Evolutionary conservation across 495 filamentous ascomycete species (phyloP), one percentile per base, ranked within the genome.

Genomic region (Talaromyces thailandensis): DNA sequence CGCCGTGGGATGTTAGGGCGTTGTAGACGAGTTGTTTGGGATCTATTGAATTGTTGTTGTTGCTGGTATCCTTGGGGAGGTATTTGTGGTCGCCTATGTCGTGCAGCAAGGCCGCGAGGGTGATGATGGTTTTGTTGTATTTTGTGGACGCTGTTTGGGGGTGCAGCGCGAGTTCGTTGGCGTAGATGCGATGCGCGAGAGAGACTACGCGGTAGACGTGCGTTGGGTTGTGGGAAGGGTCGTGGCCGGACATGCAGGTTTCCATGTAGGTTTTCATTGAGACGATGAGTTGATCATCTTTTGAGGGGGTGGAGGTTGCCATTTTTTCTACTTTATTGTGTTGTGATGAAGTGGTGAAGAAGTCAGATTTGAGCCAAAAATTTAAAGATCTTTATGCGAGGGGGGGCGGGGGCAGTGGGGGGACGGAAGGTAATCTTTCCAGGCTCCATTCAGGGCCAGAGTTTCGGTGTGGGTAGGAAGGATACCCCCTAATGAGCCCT

Each of bases 81-180:
- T 96, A 96, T 72, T 96, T 97, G 69, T 82, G 80, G 68, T 97
- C 93, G 57, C 87, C 89, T 9, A 96, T 86, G 68, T 97, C 92
- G 72, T 97, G 93, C 0, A 96, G 81, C 0, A 95, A 80, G 3
- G 91, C 90, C 1, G 86, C 79, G 2, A 96, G 86, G 25, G 85
- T 80, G 64, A 96, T 78, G 28, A 87, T 73, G 12, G 79, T 73
- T 25, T 73, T 68, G 70, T 90, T 79, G 68, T 78, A 79, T 25
- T n/a, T 25, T 18, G 18, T n/a, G 11, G 31, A 4, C 12, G 43
- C 31, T 4, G 57, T 62, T 66, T 70, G 26, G 56, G 73, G 69
- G 64, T 74, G 58, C 50, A 64, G 65, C 26, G 60, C 60, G 60
- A 70, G 67, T 65, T 84, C 83, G 37, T 71, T 61, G 12, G 72